Evolutionary conservation across 148 eudicot species (phyloP), one percentile per base, ranked within the genome.

Genomic region (Simmondsia chinensis): DNA sequence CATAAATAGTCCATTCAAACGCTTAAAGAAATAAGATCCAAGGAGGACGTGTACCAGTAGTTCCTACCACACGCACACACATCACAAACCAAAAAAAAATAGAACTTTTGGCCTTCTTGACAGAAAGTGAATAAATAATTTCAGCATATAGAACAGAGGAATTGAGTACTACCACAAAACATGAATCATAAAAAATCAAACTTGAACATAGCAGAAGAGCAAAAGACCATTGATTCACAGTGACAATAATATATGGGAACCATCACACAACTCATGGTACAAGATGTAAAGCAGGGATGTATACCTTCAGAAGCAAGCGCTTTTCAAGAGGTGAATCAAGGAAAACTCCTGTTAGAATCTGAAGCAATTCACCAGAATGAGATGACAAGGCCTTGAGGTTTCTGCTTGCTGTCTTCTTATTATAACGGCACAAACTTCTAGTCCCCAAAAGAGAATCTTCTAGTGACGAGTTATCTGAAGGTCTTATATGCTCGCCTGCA

Each of bases 341-440:
- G 27, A 88, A 70, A 29, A 75, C 50, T 36, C 63, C 56, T 22
- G 60, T 56, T 43, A 88, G 52, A 46, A 79, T 63, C 59, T 62
- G 63, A 34, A 88, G 77, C 68, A 88, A 56, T 54, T 80, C 81
- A 49, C 50, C 33, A 39, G 89, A 75, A 59, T 70, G 53, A 18
- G 43, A 58, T 9, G 74, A 65, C 59, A 88, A 42, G 46, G 71
- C 73, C 73, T 57, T 75, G 25, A 75, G 40, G 49, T 80, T 80
- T 69, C 54, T 70, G 19, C 24, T 39, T 5, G 86, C 86, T 16
- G 32, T 45, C 62, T 83, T 77, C 55, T 58, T 71, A 4, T 83
- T 60, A 35, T 72, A 68, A 35, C 58, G 36, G 19, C 18, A 28
- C 42, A 59, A 59, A 20, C 24, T 46, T 61, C 51, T 50, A 40